Conservation (phyloP, 1,139 yeast genomes). For the Kodamaea alishanica region DNA sequence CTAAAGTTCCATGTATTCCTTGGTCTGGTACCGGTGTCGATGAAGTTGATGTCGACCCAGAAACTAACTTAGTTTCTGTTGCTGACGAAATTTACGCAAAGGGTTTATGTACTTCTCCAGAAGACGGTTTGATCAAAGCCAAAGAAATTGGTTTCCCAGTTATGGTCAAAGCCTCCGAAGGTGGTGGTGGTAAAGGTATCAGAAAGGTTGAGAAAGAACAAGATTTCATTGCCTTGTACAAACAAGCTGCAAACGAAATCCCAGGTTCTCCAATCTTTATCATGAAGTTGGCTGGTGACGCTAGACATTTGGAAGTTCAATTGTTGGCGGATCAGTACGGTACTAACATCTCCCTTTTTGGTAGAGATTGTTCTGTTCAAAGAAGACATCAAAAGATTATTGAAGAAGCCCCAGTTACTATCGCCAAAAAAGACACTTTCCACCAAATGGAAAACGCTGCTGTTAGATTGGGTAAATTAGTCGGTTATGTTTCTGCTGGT, state of each 20-base stretch:
- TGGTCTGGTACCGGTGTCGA: conserved; percentile 99
- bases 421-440: conserved; percentile 85
- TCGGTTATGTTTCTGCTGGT: conserved; percentile 98
- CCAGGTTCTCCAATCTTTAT: conserved; percentile 96
- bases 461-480: conserved; percentile 90
- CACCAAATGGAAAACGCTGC: conserved; percentile 94
- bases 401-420: conserved; percentile 95
- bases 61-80: conserved; percentile 82
- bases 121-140: conserved; percentile 84
- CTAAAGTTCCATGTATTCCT: conserved; percentile 95
- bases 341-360: conserved; percentile 86
- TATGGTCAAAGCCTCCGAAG: conserved; percentile 96
- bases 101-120: conserved; percentile 85
- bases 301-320: conserved; percentile 94
- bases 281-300: conserved; percentile 92
- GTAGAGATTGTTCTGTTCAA: conserved; percentile 96
- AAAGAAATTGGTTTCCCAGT: conserved; percentile 89
- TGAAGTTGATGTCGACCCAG: conserved; percentile 63
- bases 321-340: conserved; percentile 94
- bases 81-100: conserved; percentile 74
- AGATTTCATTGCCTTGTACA: conserved; percentile 65
- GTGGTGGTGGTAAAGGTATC: conserved; percentile 99
- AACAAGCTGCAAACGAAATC: conserved; percentile 90
- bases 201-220: conserved; percentile 82
- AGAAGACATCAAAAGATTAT: conserved; percentile 96